phyloP scores from a whole-genome alignment of 2,329 filamentous ascomycete species.

The Xylariaceae sp. region DNA sequence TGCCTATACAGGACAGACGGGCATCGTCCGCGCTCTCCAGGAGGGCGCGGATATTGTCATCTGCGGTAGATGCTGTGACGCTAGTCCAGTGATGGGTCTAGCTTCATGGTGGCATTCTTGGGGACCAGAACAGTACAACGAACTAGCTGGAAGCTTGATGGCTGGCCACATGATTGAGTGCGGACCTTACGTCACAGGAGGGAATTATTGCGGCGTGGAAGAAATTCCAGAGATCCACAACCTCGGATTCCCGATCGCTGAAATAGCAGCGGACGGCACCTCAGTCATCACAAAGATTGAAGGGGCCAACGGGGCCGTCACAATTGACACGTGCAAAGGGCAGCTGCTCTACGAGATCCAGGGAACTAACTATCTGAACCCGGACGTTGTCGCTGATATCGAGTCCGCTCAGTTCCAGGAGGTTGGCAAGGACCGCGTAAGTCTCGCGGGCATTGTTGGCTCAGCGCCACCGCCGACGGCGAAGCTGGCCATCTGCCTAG shows the following conservation, averaged over 20 bases:
- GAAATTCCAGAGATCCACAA: conserved; percentile 51
- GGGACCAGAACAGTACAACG: not conserved
- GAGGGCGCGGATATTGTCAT: conserved; percentile 44
- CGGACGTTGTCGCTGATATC: conserved; percentile 43
- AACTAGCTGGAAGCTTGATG: conserved; percentile 16
- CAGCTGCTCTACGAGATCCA: conserved; percentile 50
- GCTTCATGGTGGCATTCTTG: not conserved
- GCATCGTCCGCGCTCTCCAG: conserved; percentile 42
- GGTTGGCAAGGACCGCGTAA: conserved; percentile 37
- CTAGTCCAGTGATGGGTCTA: conserved; percentile 42
- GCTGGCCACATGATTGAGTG: conserved; percentile 51
- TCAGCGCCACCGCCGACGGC: conserved; percentile 46
- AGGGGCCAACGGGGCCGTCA: conserved; percentile 45
- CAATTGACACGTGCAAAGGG: conserved; percentile 36
- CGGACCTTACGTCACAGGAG: conserved; percentile 52
- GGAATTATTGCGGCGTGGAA: conserved; percentile 46
- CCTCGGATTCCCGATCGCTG: conserved; percentile 51
- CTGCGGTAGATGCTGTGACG: conserved; percentile 46
- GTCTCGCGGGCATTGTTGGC: conserved; percentile 40
- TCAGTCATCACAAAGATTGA: conserved; percentile 52
- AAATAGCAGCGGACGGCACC: conserved; percentile 49
- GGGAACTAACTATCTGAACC: conserved; percentile 43
- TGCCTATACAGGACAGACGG: conserved; percentile 30
- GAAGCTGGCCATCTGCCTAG: conserved; percentile 34
- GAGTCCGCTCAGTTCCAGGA: conserved; percentile 46